These are phyloP conservation scores for Metschnikowia noctiluminum DNA, from an alignment of 805 yeast genomes.

Conservation along the genomic window DNA sequence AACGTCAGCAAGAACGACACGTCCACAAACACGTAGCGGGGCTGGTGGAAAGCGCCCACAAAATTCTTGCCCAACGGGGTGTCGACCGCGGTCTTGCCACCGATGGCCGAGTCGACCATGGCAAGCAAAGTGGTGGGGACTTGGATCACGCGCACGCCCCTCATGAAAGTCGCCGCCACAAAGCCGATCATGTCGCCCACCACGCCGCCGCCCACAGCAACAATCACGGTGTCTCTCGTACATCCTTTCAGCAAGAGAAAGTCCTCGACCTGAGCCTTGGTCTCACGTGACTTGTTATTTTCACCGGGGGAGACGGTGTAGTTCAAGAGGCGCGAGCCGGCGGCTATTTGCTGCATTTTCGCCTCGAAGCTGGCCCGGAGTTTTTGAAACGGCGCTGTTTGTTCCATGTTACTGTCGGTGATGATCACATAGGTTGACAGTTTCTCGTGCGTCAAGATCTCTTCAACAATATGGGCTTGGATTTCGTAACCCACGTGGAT, in stretches of 20 bases:
- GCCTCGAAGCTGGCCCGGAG: constrained; percentile 43
- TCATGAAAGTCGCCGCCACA: constrained; percentile 99
- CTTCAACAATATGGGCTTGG: constrained; percentile 66
- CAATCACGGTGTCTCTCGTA: constrained; percentile 90
- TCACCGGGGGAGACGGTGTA: constrained; percentile 91
- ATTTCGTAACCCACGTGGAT: constrained; percentile 90
- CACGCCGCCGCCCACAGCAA: constrained; percentile 98
- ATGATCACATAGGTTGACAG: constrained; percentile 92
- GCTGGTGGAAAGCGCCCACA: constrained; percentile 98
- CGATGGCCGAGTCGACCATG: constrained; percentile 97
- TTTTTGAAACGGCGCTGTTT: constrained; percentile 56
- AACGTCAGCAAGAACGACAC: constrained; percentile 81
- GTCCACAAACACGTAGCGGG: constrained; percentile 82
- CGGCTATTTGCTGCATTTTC: constrained; percentile 33
- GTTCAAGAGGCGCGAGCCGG: constrained; percentile 62
- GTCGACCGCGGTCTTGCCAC: constrained; percentile 98
- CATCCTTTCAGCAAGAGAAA: constrained; percentile 78
- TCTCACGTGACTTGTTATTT: constrained; percentile 78
- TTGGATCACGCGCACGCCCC: constrained; percentile 93
- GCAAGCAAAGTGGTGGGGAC: constrained; percentile 91
- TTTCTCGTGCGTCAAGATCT: constrained; percentile 55
- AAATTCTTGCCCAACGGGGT: constrained; percentile 95
- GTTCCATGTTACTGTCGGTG: constrained; percentile 77
- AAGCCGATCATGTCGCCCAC: constrained; percentile 99
- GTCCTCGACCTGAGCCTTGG: constrained; percentile 93